Base-by-base conservation (phyloP, 345 rosid species). In the Eucalyptus paniculata region DNA sequence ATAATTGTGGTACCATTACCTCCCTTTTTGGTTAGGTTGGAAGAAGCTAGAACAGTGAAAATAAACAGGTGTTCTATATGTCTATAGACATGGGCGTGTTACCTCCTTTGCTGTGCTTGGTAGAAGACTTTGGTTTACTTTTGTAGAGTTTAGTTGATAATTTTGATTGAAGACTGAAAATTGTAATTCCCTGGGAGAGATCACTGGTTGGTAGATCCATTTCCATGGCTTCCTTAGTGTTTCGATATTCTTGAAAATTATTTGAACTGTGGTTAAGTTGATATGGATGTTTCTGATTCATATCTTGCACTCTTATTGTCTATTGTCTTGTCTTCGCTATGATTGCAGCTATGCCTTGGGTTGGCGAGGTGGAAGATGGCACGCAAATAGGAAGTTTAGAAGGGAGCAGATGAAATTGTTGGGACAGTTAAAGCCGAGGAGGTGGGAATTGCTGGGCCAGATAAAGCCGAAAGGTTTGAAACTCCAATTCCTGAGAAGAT, bases 291-390 rank as follows among this genome's bases (percentile, higher is more conserved):
- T 77, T 37, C 47, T 21, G 47, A 40, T 37, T 77, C 15, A 3
- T 40, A 77, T 77, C 16, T 19, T 40, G 83, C 58, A 2, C 21
- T 80, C 17, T 89, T 3, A 24, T 17, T 32, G 19, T 9, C 9
- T 69, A 32, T 28, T 44, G n/a, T 89, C 56, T 45, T 5, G 18
- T 23, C 85, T 65, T 62, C 10, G 2, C 34, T 85, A 85, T 24
- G 65, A 88, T 87, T 92, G 89, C 93, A 97, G 99, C 91, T 97
- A 97, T 91, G 98, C 95, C 80, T 93, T 95, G 81, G 99, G 99
- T 86, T 97, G 99, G 99, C 92, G 98, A 90, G 98, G 99, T 82
- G 99, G 99, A 90, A 89, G 91, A 91, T 96, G 99, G 99, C 95
- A 95, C 88, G 96, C 98, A 45, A 96, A 94, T 89, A 94, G 98